phyloP scores from a whole-genome alignment of 192 early-diverging fungal species.

The Coemansia nantahalensis region DNA sequence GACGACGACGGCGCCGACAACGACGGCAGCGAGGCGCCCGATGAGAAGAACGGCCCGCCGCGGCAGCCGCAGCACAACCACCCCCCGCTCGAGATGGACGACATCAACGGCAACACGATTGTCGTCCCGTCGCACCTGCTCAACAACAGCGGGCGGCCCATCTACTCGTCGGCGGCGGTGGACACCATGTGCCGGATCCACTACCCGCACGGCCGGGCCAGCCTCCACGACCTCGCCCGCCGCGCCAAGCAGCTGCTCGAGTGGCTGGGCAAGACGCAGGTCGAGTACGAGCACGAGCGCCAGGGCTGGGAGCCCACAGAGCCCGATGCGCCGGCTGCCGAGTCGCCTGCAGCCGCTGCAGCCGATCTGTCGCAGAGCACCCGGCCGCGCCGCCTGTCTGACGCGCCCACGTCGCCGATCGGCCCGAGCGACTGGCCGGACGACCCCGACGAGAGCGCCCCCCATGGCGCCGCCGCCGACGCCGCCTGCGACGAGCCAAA shows the following conservation, averaged over 20 bases:
- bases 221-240: constrained; percentile 33
- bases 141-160: constrained; percentile 36
- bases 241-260: constrained; percentile 53
- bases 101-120: constrained; percentile 36
- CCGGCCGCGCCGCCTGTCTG: constrained; percentile 17
- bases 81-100: constrained; percentile 28
- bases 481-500: neutral
- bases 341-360: neutral
- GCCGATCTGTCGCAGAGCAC: neutral
- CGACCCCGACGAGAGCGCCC: constrained; percentile 22
- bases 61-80: constrained; percentile 30
- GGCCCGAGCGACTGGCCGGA: constrained; percentile 45
- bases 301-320: neutral
- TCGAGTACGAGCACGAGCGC: constrained; percentile 49
- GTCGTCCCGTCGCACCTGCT: constrained; percentile 37
- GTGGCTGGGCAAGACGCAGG: constrained; percentile 50
- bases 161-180: constrained; percentile 32
- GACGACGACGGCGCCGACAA: constrained; percentile 1
- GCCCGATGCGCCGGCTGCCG: neutral
- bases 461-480: neutral
- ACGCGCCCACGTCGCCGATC: constrained; percentile 48
- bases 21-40: neutral
- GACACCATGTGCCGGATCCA: constrained; percentile 50
- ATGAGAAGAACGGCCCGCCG: constrained; percentile 1
- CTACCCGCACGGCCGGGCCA: constrained; percentile 38